These are phyloP conservation scores for Dictyostelium brefeldianum DNA, from an alignment of 78 protist species.

Conservation along the genomic window DNA sequence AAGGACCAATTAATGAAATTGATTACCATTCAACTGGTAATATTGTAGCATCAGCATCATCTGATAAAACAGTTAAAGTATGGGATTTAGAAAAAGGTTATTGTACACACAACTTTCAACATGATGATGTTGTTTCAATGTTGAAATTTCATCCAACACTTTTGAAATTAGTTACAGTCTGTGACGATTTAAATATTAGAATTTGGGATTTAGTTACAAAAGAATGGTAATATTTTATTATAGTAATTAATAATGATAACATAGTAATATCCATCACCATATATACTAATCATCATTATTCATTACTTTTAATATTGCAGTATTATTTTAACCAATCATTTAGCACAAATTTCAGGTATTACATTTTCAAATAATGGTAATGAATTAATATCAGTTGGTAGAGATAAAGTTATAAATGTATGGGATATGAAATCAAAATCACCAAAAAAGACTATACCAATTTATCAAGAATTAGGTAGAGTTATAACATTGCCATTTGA, in stretches of 20 bases:
- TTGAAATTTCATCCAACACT: constrained; percentile 68
- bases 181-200: constrained; percentile 71
- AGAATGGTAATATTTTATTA: constrained; percentile 41
- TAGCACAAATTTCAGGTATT: constrained; percentile 46
- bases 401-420: constrained; percentile 74
- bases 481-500: constrained; percentile 27
- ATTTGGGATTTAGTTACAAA: constrained; percentile 72
- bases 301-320: too few species aligned
- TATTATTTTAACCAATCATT: constrained; percentile 51
- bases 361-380: constrained; percentile 60
- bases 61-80: constrained; percentile 68
- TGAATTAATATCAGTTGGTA: constrained; percentile 61
- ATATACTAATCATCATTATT: too few species aligned
- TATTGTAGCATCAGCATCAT: constrained; percentile 66
- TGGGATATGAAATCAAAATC: constrained; percentile 51
- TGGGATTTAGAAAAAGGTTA: constrained; percentile 84
- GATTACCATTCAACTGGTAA: constrained; percentile 60
- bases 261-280: too few species aligned
- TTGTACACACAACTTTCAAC: constrained; percentile 77
- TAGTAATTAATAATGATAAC: too few species aligned
- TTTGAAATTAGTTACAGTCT: constrained; percentile 30
- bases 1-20: constrained; percentile 57
- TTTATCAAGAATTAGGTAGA: constrained; percentile 63
- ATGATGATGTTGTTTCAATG: constrained; percentile 36
- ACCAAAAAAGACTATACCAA: constrained; percentile 69